Evolutionary conservation across 139 green algal species (phyloP).

Genomic region (Chlorokybus atmophyticus): DNA sequence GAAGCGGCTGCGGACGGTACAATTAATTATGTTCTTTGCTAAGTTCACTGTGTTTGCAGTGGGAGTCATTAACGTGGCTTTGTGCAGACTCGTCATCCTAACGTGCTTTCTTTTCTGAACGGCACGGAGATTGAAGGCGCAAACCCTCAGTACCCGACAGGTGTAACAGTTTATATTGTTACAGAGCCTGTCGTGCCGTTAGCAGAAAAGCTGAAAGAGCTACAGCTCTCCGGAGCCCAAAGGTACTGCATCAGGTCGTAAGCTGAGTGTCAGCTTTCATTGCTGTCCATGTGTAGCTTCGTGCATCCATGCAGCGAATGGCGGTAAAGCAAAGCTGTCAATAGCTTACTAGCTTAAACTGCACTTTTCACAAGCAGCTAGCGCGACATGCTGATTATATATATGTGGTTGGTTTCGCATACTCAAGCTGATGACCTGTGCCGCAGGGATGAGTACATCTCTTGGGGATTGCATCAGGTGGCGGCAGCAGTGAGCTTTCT

Average conservation of each 20-base stretch:
- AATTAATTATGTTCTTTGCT: conserved; percentile 3
- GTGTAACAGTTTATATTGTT: conserved; percentile 21
- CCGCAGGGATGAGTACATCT: conserved; percentile 70
- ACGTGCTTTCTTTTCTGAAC: conserved; percentile 24
- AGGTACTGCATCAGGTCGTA: conserved; percentile 4
- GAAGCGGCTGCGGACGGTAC: conserved; percentile 22
- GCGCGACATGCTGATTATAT: background rate
- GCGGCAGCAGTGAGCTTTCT: conserved; percentile 85
- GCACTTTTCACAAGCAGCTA: background rate
- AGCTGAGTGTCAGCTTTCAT: background rate
- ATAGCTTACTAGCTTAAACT: background rate
- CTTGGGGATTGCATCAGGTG: conserved; percentile 76
- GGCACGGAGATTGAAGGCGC: conserved; percentile 35
- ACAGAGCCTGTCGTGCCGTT: conserved; percentile 25
- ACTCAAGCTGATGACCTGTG: background rate
- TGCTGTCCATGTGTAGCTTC: background rate
- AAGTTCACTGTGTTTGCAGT: conserved; percentile 4
- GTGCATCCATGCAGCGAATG: background rate
- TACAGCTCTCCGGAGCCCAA: conserved; percentile 11
- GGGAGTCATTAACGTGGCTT: conserved; percentile 1
- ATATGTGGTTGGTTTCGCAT: background rate
- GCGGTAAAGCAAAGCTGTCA: background rate
- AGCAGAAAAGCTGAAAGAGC: conserved; percentile 10
- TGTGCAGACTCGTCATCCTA: conserved; percentile 22
- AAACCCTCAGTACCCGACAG: conserved; percentile 7